Evolutionary conservation across 129 eudicot species (phyloP), one percentile per base, ranked within the genome.

Genomic region (Escallonia herrerae): DNA sequence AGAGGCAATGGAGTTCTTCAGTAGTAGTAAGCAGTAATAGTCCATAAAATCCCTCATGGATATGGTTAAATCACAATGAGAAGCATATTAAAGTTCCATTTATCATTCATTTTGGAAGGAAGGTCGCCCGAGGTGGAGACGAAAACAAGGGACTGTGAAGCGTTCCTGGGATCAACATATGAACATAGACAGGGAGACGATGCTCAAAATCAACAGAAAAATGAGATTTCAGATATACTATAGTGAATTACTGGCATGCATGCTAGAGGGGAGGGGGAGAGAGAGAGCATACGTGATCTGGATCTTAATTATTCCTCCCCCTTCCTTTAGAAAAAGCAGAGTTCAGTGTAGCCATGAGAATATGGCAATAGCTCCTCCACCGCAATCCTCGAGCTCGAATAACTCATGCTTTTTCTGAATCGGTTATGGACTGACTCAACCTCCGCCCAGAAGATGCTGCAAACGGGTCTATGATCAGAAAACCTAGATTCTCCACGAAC

Each of bases 401-500:
- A 80, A 55, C 98, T 88, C 84, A 82, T 77, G 86, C 84, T 93
- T 81, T 74, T 83, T 73, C 84, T 79, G 64, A 81, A 80, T 60
- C 87, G 78, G 72, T 68, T 90, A 56, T 79, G 94, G 62, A 78
- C 78, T 4, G 91, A 93, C 72, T 86, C 91, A 58, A 88, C 90
- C 74, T 93, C 95, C 3, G 96, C 95, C 95, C 87, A 93, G 74
- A 88, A 88, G 74, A 93, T 72, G 68, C 94, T 81, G 60, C 85
- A 87, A 60, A 91, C 97, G 0, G 96, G 95, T 67, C 97, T 82
- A 56, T 91, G 97, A 71, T 87, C 95, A 2, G 97, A 91, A 73
- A 91, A 91, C 62, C 90, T 79, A 22, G 94, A 91, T 67, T 93
- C 98, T 50, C 95, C 98, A 37, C 96, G 96, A 42, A 88, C 87